Evolutionary conservation across 2,329 filamentous ascomycete genomes (phyloP).

Genomic region (Immersiporthe knoxdaviesiana): DNA sequence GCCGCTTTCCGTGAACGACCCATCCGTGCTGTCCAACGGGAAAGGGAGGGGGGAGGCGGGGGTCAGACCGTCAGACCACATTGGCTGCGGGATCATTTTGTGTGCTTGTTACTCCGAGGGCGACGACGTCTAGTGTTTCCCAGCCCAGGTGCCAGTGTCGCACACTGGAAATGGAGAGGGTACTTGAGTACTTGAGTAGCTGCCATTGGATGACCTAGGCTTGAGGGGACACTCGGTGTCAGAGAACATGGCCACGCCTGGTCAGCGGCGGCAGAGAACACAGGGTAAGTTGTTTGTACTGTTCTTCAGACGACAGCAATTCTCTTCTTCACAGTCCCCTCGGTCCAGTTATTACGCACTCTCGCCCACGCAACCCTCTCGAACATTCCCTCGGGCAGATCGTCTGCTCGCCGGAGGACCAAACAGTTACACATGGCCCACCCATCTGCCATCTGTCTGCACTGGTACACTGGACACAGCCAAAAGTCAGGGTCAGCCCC

Average conservation of each 20-base stretch:
- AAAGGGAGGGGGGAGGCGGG: too few relatives aligned
- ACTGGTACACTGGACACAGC: constrained; percentile 4
- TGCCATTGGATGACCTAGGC: too few relatives aligned
- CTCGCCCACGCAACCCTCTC: constrained; percentile 5
- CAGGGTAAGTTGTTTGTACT: too few relatives aligned
- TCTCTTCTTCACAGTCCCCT: not conserved
- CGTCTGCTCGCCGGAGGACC: not conserved
- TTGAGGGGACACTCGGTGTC: too few relatives aligned
- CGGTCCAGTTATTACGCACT: not conserved
- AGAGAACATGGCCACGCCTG: too few relatives aligned
- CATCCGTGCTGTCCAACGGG: not conserved
- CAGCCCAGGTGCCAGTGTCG: too few relatives aligned
- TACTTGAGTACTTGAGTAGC: too few relatives aligned
- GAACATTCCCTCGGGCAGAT: not conserved
- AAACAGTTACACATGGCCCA: not conserved
- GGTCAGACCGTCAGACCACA: too few relatives aligned
- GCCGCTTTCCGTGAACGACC: not conserved
- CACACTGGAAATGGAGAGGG: too few relatives aligned
- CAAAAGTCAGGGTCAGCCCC: not conserved
- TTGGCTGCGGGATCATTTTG: not conserved
- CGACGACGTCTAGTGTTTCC: too few relatives aligned
- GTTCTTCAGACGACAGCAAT: not conserved
- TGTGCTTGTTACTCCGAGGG: not conserved
- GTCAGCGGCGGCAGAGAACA: too few relatives aligned
- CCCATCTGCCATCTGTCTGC: not conserved